Base-by-base conservation (phyloP, 179 eudicot genomes). In the Camellia oleifera region DNA sequence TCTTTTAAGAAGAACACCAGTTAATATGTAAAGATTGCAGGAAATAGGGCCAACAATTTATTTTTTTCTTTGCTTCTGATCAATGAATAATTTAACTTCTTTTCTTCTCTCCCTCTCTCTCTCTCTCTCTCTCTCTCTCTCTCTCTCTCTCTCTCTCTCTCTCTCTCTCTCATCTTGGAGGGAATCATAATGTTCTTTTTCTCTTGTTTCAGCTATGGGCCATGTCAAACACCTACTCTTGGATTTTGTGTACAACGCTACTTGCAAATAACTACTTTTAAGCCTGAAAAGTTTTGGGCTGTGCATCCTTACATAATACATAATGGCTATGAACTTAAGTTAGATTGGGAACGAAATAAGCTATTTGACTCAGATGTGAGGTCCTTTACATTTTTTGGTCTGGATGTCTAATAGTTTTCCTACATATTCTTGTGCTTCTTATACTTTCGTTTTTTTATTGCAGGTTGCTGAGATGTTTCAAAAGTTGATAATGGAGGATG, bases 161-260 rank as follows among this genome's bases (percentile, higher is more conserved):
- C 23, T 20, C 23, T 20, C 23, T 20, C 23, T 46, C 15, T 79
- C 32, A 18, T 54, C 26, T 23, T 23, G 26, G 26, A 70, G 70
- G 58, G 81, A 79, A 45, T 71, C 46, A 11, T 64, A 2, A 50
- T 44, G n/a, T 23, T 23, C 13, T 69, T 77, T 79, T 82, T 68
- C 81, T 69, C 68, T 69, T 79, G 66, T 84, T 83, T 82, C 91
- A 95, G 98, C 54, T 95, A 95, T 77, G 99, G 99, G 82, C 99
- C 99, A 17, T 95, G 99, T 80, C 99, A 95, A 88, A 95, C 99
- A 83, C 99, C 99, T 70, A 95, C 99, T 18, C 99, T 95, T 79
- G 98, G 98, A 74, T 95, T 95, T 85, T 95, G 99, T 85, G 98
- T 95, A 77, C 99, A 94, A 80, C 97, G 99, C 54, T 90, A 95